Evolutionary conservation across 2,329 filamentous ascomycete genomes (phyloP).

Genomic region (Chaetomium olivaceum): DNA sequence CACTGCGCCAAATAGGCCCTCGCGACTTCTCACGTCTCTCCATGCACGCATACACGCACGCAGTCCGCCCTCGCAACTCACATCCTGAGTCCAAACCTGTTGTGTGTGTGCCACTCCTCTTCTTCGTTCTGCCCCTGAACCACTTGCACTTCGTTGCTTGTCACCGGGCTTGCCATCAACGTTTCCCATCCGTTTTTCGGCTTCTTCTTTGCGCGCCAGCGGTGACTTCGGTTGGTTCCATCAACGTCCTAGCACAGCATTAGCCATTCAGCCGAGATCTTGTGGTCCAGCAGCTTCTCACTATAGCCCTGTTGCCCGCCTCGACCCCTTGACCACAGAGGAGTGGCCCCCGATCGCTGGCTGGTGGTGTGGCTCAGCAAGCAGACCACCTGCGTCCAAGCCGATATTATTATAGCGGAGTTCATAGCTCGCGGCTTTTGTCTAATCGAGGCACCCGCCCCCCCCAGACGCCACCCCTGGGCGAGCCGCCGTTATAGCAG

Average conservation of each 20-base stretch:
- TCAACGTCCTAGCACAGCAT: slow-evolving; percentile 46
- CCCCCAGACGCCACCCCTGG: slow-evolving; percentile 28
- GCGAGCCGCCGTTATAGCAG: slow-evolving; percentile 42
- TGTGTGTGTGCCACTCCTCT: slow-evolving; percentile 22
- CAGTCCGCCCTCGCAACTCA: slow-evolving; percentile 26
- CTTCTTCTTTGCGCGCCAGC: slow-evolving; percentile 32
- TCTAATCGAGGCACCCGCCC: slow-evolving; percentile 39
- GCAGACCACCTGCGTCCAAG: slow-evolving; percentile 26
- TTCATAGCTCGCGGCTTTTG: slow-evolving; percentile 38
- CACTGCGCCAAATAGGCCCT: slow-evolving; percentile 31
- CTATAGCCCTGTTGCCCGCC: slow-evolving; percentile 40
- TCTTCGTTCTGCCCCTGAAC: slow-evolving; percentile 24
- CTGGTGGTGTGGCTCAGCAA: slow-evolving; percentile 43
- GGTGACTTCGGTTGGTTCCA: slow-evolving; percentile 41
- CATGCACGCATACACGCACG: slow-evolving; percentile 25
- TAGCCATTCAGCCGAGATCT: slow-evolving; percentile 53
- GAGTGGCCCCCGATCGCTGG: slow-evolving; percentile 27
- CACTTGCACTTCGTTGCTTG: slow-evolving; percentile 25
- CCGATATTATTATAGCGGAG: slow-evolving; percentile 32
- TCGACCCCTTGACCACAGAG: slow-evolving; percentile 31
- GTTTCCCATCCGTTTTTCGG: slow-evolving; percentile 31
- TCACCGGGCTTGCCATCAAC: slow-evolving; percentile 30
- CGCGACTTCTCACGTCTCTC: slow-evolving; percentile 28
- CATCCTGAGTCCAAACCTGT: slow-evolving; percentile 26
- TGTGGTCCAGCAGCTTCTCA: slow-evolving; percentile 41